Base-by-base conservation (phyloP, 306 rosid species). In the Prunus campanulata region DNA sequence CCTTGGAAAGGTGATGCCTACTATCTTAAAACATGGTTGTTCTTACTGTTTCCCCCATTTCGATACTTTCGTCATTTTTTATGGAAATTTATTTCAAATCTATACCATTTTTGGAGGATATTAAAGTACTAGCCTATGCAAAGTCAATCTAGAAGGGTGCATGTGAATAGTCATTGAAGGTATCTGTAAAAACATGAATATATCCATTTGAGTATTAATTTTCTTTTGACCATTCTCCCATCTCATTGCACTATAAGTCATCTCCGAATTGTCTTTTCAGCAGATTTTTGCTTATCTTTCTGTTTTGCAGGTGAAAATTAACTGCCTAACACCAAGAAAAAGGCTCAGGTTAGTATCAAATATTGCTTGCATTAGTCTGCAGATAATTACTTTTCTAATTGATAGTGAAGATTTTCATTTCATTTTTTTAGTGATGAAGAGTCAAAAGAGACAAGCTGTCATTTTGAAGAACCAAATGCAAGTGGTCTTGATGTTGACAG, bases 231-330 rank as follows among this genome's bases (percentile, higher is more conserved):
- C 13, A 5, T 27, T 32, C 46, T 32, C 19, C 57, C 69, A 16
- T 5, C 46, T 70, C 30, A 15, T 14, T 78, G 14, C 77, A 24
- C 54, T 60, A 29, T 32, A 66, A 48, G 20, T 75, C 71, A 39
- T 14, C 3, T 35, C 2, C 19, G 70, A 74, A 27, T 51, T 11
- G 14, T 62, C 77, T 64, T 46, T 59, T 62, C 15, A 68, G 57
- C 51, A 30, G 11, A 39, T 13, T 14, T 72, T 60, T 71, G 49
- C 73, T 77, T 39, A 11, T 60, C 27, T 61, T 20, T 74, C 74
- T 76, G 72, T 22, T 62, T 75, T 80, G 69, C 87, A 87, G 91
- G 87, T 80, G 27, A 85, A 83, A 79, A 80, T 87, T 77, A 82
- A 80, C 72, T 87, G 91, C 78, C 55, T 72, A 32, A 83, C 81